phyloP scores from a whole-genome alignment of 2,329 filamentous ascomycete genomes.

The Exophiala alcalophila region DNA sequence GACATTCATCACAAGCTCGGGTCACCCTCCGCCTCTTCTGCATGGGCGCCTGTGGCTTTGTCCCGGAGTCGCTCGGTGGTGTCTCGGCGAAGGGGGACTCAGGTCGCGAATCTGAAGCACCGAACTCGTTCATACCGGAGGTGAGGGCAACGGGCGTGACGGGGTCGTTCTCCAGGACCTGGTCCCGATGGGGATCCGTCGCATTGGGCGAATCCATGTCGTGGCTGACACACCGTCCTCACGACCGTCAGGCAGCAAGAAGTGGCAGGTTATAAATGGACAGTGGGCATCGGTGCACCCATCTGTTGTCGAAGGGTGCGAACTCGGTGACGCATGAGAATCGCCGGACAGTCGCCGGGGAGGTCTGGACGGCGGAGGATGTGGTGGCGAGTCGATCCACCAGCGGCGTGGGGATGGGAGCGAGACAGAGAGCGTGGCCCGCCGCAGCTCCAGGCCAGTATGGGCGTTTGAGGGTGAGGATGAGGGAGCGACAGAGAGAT shows the following conservation, averaged over 20 bases:
- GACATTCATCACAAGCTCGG: constrained; percentile 76
- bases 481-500: no score
- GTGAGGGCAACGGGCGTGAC: not conserved
- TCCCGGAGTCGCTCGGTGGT: constrained; percentile 15
- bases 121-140: constrained; percentile 9
- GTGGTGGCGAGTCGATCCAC: no score
- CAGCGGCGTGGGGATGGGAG: no score
- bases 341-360: not conserved
- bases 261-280: no score
- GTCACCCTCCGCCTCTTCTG: constrained; percentile 78
- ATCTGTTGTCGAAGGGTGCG: constrained; percentile 14
- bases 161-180: constrained; percentile 9
- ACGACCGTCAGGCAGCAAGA: constrained; percentile 5
- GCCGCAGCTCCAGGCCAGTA: no score
- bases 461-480: no score
- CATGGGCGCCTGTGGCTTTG: constrained; percentile 50
- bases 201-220: constrained; percentile 16
- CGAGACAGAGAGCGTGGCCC: no score
- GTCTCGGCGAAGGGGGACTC: constrained; percentile 19
- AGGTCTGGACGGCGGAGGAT: no score
- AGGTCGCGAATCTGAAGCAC: constrained; percentile 16
- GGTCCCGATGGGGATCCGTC: constrained; percentile 14
- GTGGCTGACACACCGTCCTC: constrained; percentile 16
- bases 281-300: no score
- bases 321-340: constrained; percentile 21